Evolutionary conservation across 495 filamentous ascomycete genomes (phyloP), one percentile per base, ranked within the genome.

Genomic region (Pseudomonodictys pantanalensis): DNA sequence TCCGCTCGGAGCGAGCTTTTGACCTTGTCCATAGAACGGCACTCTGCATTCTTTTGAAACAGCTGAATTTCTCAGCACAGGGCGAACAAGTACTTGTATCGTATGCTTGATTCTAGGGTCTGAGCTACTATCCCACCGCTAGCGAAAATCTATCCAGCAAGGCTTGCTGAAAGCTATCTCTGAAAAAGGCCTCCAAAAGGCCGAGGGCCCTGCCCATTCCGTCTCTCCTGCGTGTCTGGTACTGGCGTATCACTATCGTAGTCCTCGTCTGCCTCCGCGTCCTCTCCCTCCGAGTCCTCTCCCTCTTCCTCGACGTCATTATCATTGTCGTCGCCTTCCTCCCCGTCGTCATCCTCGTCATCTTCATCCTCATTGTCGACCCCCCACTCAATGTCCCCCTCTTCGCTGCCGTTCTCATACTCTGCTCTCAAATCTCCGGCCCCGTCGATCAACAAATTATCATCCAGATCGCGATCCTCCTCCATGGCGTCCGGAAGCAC

Each of bases 371-470:
- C 56, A n/a, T 8, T 15, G n/a, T 25, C 22, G 44, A 18, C 39
- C 42, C 64, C 58, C 33, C 41, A 49, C 39, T 65, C 61, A 22
- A 25, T 29, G 15, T 56, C 59, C 1, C 39, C 49, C 10, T 56
- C 58, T 18, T 65, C 58, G 33, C 64, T 52, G 0, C 25, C 63
- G 17, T 56, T 50, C 11, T 67, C 57, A 3, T 48, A 53, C 6
- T 42, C 46, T 20, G 59, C 61, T 9, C 28, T 55, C 35, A 48
- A 3, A 35, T 67, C 67, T 17, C 54, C 57, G 11, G 35, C 35
- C 22, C 54, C 64, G 15, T 57, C 52, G 22, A 35, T 57, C 67
- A 42, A 38, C 30, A 42, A 6, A 3, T 32, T 50, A 23, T 23
- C 26, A 3, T 23, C 39, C n/a, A 32, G 30, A 26, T 58, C 56